Base-by-base conservation (phyloP, 2,329 filamentous ascomycete genomes). In the Aureobasidium sp. region DNA sequence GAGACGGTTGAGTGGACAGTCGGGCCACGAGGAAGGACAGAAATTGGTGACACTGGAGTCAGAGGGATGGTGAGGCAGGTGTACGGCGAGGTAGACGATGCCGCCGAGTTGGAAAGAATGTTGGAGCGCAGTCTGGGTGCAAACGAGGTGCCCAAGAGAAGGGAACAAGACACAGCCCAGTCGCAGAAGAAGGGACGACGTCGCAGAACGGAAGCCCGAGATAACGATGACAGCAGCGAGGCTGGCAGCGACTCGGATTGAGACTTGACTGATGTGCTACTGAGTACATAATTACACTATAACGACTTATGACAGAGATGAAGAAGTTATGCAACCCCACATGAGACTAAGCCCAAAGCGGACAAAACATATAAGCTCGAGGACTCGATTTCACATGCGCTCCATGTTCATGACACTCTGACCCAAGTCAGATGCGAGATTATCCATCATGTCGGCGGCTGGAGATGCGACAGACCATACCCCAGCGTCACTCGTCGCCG, bases 21-120 rank as follows among this genome's bases (percentile, higher is more conserved):
- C 12, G 93, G 93, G 2, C 85, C 89, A 5, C 79, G 93, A 19
- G 91, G 87, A 5, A 93, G 86, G 69, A 77, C 90, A 6, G 93
- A 97, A 68, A 80, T 97, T 30, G 88, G 86, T 0, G 75, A 83
- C n/a, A 78, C 82, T 45, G 88, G 86, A 0, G 85, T 93, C 11
- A 80, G 83, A 16, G 83, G 81, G 0, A 70, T 96, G 58, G 81
- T 90, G 3, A 71, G 72, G 56, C 70, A 69, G 47, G 77, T 84
- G 1, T 81, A 78, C 63, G 80, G 64, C 6, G 62, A 64, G 16
- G 59, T 50, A 10, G 63, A 61, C 8, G 59, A 60, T 24, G 58
- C 55, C n/a, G 66, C 60, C 11, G 66, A 68, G 11, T 53, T 70
- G 22, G 65, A 68, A 16, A 61, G 61, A 49, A 62, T 60, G 54